Percentiles rank a stretch among this genome's conserved stretches.
Conservation (phyloP, 257 asterid genomes). For the Datura wrightii region DNA sequence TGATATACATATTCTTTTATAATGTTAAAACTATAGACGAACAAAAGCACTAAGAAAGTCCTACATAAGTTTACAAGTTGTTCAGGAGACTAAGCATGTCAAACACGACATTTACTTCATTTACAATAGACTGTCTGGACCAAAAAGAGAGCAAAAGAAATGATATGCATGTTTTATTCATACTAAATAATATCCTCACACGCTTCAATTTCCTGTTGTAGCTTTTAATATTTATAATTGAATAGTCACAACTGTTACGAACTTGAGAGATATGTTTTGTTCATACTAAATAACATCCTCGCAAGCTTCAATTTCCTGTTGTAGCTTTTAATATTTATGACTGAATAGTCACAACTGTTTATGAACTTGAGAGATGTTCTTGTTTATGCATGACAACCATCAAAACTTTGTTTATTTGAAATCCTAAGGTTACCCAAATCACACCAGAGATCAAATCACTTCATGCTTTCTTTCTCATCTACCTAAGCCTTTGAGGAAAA, state of each 20-base stretch:
- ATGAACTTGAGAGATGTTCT: background rate
- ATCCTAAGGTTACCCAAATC: background rate
- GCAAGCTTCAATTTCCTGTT: background rate
- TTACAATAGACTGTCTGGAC: no score
- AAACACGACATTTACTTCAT: no score
- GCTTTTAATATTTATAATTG: background rate
- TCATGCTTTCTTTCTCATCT: background rate
- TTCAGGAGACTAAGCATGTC: no score
- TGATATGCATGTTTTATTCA: no score
- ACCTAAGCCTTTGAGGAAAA: background rate
- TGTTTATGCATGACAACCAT: background rate
- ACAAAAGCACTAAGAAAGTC: background rate
- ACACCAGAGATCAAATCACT: background rate
- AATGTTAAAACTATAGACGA: background rate
- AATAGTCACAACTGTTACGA: background rate
- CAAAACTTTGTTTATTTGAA: background rate
- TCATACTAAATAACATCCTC: background rate
- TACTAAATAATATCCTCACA: background rate
- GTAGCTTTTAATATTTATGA: background rate
- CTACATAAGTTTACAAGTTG: background rate
- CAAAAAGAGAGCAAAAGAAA: no score
- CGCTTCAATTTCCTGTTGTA: background rate
- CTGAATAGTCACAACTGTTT: background rate
- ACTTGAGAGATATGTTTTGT: background rate
- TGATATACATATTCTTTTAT: background rate